Evolutionary conservation across 768 basidiomycete species (phyloP).

Genomic region (Symmetrospora coprosmae): DNA sequence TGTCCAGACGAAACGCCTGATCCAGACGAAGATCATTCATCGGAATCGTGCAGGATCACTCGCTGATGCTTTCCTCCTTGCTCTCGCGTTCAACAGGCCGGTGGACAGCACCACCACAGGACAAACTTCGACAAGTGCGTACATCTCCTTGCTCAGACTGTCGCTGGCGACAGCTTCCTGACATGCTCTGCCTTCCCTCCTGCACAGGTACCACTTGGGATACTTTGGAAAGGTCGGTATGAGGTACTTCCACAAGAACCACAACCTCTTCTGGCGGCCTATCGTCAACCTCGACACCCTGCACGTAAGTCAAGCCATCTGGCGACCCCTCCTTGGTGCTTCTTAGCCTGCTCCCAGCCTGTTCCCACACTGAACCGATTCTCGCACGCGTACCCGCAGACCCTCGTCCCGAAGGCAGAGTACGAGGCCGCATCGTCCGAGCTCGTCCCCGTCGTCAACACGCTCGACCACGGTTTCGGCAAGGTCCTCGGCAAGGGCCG

Average conservation of each 20-base stretch:
- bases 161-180: no score
- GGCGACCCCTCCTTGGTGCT: no score
- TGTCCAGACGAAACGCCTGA: no score
- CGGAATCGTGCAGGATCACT: no score
- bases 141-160: no score
- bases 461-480: constrained; percentile 58
- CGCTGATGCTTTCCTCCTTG: neutral
- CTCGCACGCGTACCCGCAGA: no score
- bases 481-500: constrained; percentile 93
- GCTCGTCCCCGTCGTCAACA: constrained; percentile 90
- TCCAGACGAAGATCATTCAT: no score
- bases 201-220: constrained; percentile 76
- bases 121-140: constrained; percentile 50
- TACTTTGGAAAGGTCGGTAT: constrained; percentile 99
- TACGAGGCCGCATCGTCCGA: constrained; percentile 62
- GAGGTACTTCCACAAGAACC: constrained; percentile 91
- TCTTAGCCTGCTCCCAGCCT: no score
- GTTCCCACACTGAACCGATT: no score
- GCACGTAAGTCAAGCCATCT: constrained; percentile 21
- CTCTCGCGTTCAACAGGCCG: constrained; percentile 43
- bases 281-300: constrained; percentile 98
- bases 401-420: constrained; percentile 70
- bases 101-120: constrained; percentile 97
- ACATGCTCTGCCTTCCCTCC: no score
- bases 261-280: constrained; percentile 80